Conservation (phyloP, 2,329 filamentous ascomycete genomes). For the Bipolaris victoriae region DNA sequence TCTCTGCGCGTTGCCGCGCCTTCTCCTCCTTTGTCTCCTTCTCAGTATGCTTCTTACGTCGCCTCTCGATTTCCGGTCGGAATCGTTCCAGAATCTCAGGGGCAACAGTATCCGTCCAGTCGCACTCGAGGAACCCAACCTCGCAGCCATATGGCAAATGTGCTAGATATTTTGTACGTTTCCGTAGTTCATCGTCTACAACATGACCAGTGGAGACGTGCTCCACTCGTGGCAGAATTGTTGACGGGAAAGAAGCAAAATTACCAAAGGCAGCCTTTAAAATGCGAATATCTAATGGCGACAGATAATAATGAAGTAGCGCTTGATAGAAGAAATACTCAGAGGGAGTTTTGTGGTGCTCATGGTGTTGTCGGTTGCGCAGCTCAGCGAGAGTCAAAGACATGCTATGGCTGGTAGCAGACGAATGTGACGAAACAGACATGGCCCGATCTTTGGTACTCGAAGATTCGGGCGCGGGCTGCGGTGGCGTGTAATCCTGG, state of each 20-base stretch:
- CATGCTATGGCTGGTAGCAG: slow-evolving; percentile 40
- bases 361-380: slow-evolving; percentile 53
- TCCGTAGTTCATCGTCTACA: slow-evolving; percentile 82
- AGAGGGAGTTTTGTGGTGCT: slow-evolving; percentile 53
- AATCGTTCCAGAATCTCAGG: slow-evolving; percentile 77
- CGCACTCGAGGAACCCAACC: slow-evolving; percentile 88
- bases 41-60: slow-evolving; percentile 78
- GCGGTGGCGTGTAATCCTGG: slow-evolving; percentile 44
- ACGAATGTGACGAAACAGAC: slow-evolving; percentile 42
- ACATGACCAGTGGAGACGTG: slow-evolving; percentile 87
- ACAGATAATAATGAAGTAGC: slow-evolving; percentile 85
- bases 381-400: slow-evolving; percentile 55
- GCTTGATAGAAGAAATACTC: slow-evolving; percentile 90
- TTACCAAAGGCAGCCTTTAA: slow-evolving; percentile 86
- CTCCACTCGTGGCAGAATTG: slow-evolving; percentile 84
- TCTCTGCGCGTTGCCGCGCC: slow-evolving; percentile 80
- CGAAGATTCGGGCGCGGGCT: slow-evolving; percentile 14
- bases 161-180: slow-evolving; percentile 82
- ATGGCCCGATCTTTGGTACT: slow-evolving; percentile 27
- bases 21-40: slow-evolving; percentile 88
- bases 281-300: slow-evolving; percentile 89
- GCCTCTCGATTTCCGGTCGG: slow-evolving; percentile 73
- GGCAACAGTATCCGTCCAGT: slow-evolving; percentile 89
- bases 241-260: slow-evolving; percentile 82
- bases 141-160: slow-evolving; percentile 91